Conservation (phyloP, 306 rosid species). For the Quercus mongolica region DNA sequence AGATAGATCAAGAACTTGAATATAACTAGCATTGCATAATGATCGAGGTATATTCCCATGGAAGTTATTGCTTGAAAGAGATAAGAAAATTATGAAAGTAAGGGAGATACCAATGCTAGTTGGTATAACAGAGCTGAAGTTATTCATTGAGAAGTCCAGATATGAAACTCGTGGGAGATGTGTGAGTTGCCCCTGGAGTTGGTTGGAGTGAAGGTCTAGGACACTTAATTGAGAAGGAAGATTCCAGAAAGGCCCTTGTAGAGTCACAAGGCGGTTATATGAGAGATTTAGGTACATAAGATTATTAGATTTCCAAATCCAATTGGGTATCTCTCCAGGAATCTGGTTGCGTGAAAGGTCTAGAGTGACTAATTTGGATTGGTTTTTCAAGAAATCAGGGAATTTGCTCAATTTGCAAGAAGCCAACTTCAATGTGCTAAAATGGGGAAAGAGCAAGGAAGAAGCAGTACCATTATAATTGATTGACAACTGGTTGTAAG, state of each 20-base stretch:
- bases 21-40: conserved; percentile 19
- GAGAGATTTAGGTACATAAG: conserved; percentile 39
- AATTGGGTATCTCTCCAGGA: conserved; percentile 29
- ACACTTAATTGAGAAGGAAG: not conserved
- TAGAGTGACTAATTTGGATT: not conserved
- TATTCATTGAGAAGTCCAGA: conserved; percentile 38
- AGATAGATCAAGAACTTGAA: conserved; percentile 39
- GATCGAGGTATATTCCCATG: conserved; percentile 27
- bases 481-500: not conserved
- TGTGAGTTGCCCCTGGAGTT: conserved; percentile 29
- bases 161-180: not conserved
- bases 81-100: not conserved
- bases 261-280: conserved; percentile 4
- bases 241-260: conserved; percentile 6
- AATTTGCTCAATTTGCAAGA: conserved; percentile 4
- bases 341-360: conserved; percentile 41
- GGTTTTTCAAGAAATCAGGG: conserved; percentile 22
- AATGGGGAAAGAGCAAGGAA: not conserved
- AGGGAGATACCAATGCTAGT: not conserved
- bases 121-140: conserved; percentile 30
- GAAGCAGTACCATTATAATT: not conserved
- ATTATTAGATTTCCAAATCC: conserved; percentile 37
- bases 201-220: conserved; percentile 45
- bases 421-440: not conserved
- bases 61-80: not conserved